Conservation (phyloP, 345 rosid species). For the Nephelium lappaceum region DNA sequence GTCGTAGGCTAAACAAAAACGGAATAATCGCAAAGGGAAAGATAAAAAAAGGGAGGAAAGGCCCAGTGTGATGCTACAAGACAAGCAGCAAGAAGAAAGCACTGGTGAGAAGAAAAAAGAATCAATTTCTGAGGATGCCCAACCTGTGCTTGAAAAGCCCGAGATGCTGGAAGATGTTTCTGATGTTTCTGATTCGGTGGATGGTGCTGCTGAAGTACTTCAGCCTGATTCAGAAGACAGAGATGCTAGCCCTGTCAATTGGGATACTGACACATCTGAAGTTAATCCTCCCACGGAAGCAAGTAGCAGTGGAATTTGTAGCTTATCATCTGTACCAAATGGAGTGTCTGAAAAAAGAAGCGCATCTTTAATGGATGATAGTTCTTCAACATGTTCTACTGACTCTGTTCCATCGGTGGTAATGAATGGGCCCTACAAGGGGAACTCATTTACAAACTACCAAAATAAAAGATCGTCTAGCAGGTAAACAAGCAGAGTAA, state of each 20-base stretch:
- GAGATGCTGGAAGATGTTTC: constrained; percentile 72
- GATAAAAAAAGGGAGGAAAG: constrained; percentile 80
- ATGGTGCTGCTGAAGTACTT: constrained; percentile 60
- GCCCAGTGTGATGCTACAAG: constrained; percentile 32
- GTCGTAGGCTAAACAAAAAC: constrained; percentile 79
- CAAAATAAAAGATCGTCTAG: constrained; percentile 51
- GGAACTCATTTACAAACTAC: constrained; percentile 42
- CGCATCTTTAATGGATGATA: constrained; percentile 74
- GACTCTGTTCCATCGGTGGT: constrained; percentile 73
- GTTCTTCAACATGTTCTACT: constrained; percentile 88
- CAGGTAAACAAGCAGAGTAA: constrained; percentile 44
- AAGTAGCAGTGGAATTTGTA: constrained; percentile 53
- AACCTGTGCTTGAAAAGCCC: constrained; percentile 57
- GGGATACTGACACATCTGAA: constrained; percentile 92
- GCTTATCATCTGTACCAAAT: constrained; percentile 59
- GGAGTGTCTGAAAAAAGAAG: constrained; percentile 64
- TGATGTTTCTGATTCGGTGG: constrained; percentile 80
- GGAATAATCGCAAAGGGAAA: constrained; percentile 81
- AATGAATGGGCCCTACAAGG: constrained; percentile 61
- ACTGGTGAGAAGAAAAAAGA: constrained; percentile 49
- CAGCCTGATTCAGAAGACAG: constrained; percentile 86
- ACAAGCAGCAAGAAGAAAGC: constrained; percentile 49
- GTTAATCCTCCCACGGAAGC: constrained; percentile 58
- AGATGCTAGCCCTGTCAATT: constrained; percentile 69
- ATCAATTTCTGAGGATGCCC: constrained; percentile 43